phyloP scores from a whole-genome alignment of 106 monocot species.

The Posidonia australis region DNA sequence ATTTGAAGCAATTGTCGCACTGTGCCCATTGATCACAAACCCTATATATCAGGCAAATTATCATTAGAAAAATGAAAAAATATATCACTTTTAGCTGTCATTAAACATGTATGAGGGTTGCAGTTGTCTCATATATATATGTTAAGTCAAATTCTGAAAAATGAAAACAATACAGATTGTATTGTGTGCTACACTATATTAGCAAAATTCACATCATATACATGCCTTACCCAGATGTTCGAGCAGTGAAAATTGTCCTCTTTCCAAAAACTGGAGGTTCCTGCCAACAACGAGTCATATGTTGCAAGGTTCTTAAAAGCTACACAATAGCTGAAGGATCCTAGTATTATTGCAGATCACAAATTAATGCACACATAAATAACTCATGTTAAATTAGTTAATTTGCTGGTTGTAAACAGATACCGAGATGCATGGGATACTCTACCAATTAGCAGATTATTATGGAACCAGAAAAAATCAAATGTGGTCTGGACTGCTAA shows the following conservation, averaged over 20 bases:
- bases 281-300: slow-evolving; percentile 21
- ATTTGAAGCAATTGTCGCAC: slow-evolving; percentile 86
- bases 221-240: slow-evolving; percentile 62
- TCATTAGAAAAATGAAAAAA: background rate
- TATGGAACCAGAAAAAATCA: no score
- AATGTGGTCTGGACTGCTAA: no score
- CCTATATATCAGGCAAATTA: slow-evolving; percentile 18
- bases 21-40: slow-evolving; percentile 91
- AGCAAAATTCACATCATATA: background rate
- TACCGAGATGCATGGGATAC: no score
- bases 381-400: no score
- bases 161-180: background rate
- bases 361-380: no score
- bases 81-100: no score
- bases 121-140: background rate
- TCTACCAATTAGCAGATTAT: no score
- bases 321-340: no score
- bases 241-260: slow-evolving; percentile 70
- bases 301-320: no score
- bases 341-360: no score
- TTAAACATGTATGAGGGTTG: no score
- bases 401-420: no score
- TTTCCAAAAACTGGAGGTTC: slow-evolving; percentile 95
- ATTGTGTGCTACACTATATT: background rate
- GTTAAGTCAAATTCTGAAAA: background rate